These are phyloP conservation scores for Nothopassalora personata DNA, from an alignment of 2,329 filamentous ascomycete genomes.

Conservation along the genomic window DNA sequence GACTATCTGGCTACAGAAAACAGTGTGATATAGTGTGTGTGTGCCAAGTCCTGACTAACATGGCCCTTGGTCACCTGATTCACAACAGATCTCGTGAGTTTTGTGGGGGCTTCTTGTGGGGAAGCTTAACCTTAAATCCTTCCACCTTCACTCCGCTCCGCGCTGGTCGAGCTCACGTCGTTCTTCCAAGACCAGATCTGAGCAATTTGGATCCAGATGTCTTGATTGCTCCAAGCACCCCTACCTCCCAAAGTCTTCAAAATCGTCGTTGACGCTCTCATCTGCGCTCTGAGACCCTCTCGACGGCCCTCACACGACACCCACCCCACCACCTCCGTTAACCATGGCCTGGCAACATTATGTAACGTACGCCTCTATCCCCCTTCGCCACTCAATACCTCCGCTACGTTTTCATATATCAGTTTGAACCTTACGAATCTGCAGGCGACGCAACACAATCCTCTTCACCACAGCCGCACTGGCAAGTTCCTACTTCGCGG, in stretches of 20 bases:
- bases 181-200: neutral
- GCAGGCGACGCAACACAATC: conserved; percentile 26
- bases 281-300: too few relatives aligned
- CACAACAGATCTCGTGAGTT: neutral
- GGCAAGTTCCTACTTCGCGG: conserved; percentile 19
- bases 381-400: neutral
- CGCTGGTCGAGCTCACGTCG: neutral
- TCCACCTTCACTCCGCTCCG: neutral
- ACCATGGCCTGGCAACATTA: conserved; percentile 2
- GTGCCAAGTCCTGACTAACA: too few relatives aligned
- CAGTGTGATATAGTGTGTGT: too few relatives aligned
- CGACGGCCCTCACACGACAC: neutral
- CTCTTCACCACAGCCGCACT: conserved; percentile 25
- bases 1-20: too few relatives aligned
- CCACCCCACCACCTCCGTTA: neutral
- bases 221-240: neutral
- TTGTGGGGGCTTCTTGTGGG: neutral
- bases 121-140: neutral
- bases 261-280: too few relatives aligned
- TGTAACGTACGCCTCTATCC: neutral
- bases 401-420: neutral
- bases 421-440: neutral
- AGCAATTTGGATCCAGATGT: neutral
- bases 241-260: too few relatives aligned
- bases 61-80: too few relatives aligned